Evolutionary conservation across 768 basidiomycete species (phyloP), one percentile per base, ranked within the genome.

Genomic region (Leccinum disarticulatum): DNA sequence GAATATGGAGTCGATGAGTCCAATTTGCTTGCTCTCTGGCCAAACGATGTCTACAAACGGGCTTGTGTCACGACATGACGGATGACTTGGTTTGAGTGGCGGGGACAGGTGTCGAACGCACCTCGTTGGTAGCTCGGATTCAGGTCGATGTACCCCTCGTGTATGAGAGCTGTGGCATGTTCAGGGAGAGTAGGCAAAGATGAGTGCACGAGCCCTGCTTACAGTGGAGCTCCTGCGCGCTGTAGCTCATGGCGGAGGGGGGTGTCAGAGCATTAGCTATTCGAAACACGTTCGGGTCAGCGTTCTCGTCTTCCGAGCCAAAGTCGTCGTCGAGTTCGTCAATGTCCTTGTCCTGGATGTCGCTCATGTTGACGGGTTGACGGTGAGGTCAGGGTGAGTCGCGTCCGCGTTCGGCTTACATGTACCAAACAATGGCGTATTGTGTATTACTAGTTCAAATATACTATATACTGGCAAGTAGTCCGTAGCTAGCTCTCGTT

Each of bases 51-150:
- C 91, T 92, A 48, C 17, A 54, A 8, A 54, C 22, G 28, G 53
- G 22, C 14, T 27, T 25, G 30, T 50, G 41, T 55, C 25, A 56
- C 2, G 52, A 54, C 57, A 41, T n/a, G 41, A n/a, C 41, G n/a
- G 9, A 55, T 31, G 55, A 27, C 19, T 28, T 52, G 8, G 27
- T 7, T 19, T 47, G 43, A 35, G 57, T 1, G 8, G 48, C 11
- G 25, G 15, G 41, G 41, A 11, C n/a, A 19, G n/a, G 43, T 6
- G 54, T 15, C 25, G 38, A 2, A 65, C 77, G 57, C 56, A 85
- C 88, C 89, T 79, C 89, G 77, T 68, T 91, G 89, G 68, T 90
- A 91, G 19, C 82, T 74, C 0, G 90, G 89, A 55, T 84, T 81
- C 27, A 92, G 73, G 68, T 91, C 87, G 55, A 92, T 87, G 0